Percentiles rank a stretch among this genome's conserved stretches.
Evolutionary conservation across 768 basidiomycete genomes (phyloP).

Genomic region (Gloeopeniophorella convolvens): DNA sequence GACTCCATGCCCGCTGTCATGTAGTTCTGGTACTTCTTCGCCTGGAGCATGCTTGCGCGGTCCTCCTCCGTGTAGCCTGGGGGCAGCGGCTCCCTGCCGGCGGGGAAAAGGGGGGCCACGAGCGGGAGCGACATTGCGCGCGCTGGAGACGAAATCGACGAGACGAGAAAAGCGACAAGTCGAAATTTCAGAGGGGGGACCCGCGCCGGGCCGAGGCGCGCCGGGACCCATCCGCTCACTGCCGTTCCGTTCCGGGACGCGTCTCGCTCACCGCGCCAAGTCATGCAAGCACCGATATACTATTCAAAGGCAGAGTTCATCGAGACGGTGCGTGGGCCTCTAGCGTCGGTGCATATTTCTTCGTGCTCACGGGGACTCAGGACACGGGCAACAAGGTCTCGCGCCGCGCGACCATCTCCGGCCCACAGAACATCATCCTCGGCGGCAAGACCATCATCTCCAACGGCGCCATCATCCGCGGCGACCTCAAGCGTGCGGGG

Average conservation of each 20-base stretch:
- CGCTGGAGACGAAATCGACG: too few species aligned
- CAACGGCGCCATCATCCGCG: slow-evolving; percentile 83
- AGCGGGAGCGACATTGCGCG: slow-evolving; percentile 29
- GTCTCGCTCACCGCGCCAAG: not conserved
- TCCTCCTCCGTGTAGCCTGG: slow-evolving; percentile 81
- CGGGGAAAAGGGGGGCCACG: slow-evolving; percentile 69
- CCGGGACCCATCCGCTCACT: too few species aligned
- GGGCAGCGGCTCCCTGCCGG: slow-evolving; percentile 85
- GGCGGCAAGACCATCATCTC: slow-evolving; percentile 97
- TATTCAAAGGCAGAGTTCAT: slow-evolving; percentile 83
- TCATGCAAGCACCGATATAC: slow-evolving; percentile 71
- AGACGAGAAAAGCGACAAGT: too few species aligned
- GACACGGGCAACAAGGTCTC: slow-evolving; percentile 97
- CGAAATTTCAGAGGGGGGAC: too few species aligned
- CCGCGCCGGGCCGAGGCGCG: too few species aligned
- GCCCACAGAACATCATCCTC: slow-evolving; percentile 94
- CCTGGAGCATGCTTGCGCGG: slow-evolving; percentile 53
- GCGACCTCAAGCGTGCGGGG: slow-evolving; percentile 84
- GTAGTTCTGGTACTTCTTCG: slow-evolving; percentile 71
- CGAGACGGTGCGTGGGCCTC: slow-evolving; percentile 55
- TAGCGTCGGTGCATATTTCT: not conserved
- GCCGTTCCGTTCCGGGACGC: too few species aligned
- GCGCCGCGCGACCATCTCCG: slow-evolving; percentile 82
- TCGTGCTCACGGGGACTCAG: slow-evolving; percentile 34
- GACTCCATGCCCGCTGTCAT: slow-evolving; percentile 75